These are phyloP conservation scores for Chenopodium formosanum DNA, from an alignment of 148 eudicot species.

Conservation along the genomic window DNA sequence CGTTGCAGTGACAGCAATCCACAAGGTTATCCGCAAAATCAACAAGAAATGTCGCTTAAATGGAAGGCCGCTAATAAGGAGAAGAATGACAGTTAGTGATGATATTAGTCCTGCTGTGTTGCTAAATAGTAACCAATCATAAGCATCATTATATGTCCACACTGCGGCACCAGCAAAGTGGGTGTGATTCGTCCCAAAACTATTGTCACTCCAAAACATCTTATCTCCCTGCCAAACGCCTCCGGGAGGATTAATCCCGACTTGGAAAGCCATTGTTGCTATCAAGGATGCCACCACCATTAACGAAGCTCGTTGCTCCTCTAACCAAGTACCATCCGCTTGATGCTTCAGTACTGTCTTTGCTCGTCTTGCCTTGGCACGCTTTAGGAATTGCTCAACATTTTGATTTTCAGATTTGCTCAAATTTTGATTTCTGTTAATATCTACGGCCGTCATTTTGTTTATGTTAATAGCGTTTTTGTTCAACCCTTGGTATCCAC, in stretches of 20 bases:
- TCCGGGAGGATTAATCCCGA: slow-evolving; percentile 38
- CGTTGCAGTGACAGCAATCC: too few species aligned
- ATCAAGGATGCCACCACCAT: slow-evolving; percentile 40
- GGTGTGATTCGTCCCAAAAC: too few species aligned
- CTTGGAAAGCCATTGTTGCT: slow-evolving; percentile 42
- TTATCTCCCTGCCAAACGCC: slow-evolving; percentile 28
- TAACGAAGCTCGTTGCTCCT: slow-evolving; percentile 17
- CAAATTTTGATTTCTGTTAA: not conserved
- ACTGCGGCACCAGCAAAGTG: too few species aligned
- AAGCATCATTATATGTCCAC: too few species aligned
- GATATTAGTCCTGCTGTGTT: too few species aligned
- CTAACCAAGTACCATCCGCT: slow-evolving; percentile 6
- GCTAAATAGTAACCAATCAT: too few species aligned
- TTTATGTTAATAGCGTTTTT: slow-evolving; percentile 18
- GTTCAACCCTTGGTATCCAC: not conserved
- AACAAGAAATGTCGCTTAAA: too few species aligned
- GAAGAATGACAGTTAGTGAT: too few species aligned
- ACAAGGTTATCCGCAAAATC: too few species aligned
- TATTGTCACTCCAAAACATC: too few species aligned
- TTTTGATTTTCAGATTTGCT: not conserved
- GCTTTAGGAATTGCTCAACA: not conserved
- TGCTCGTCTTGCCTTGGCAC: slow-evolving; percentile 7
- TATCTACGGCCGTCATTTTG: slow-evolving; percentile 31
- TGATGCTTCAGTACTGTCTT: not conserved
- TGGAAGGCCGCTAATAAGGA: too few species aligned